Conservation (phyloP, 164 flowering plant genomes). For the Magnolia sinica region DNA sequence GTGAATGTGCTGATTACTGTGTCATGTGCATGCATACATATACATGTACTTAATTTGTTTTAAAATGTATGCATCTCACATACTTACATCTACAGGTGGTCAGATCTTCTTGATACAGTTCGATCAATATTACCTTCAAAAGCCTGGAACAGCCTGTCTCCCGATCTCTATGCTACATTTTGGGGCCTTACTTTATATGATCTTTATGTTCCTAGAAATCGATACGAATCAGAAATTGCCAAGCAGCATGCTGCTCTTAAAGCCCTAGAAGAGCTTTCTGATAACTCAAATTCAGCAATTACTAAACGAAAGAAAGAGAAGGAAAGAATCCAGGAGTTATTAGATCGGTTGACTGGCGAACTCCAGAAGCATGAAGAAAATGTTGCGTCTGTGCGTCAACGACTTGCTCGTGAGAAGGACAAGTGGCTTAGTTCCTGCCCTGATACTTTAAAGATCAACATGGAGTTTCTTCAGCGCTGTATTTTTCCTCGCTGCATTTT, state of each 20-base stretch:
- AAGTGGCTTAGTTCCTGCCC: conserved; percentile 96
- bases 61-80: neutral
- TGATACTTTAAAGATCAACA: conserved; percentile 93
- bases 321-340: conserved; percentile 90
- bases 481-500: conserved; percentile 96
- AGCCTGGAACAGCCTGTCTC: conserved; percentile 99
- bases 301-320: conserved; percentile 95
- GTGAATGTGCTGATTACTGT: neutral
- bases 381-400: conserved; percentile 79
- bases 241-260: conserved; percentile 92
- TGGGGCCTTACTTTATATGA: conserved; percentile 99
- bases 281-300: conserved; percentile 92
- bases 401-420: conserved; percentile 90
- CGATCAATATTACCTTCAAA: conserved; percentile 81
- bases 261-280: conserved; percentile 91
- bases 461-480: conserved; percentile 99
- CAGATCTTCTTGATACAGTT: conserved; percentile 79
- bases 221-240: conserved; percentile 83
- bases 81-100: conserved; percentile 62
- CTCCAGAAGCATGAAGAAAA: conserved; percentile 82
- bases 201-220: conserved; percentile 85
- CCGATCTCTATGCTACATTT: conserved; percentile 95
- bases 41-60: neutral
- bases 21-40: neutral
- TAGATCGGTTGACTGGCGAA: conserved; percentile 84